Percentiles rank a stretch among this genome's conserved stretches.
Conservation (phyloP, 2,329 filamentous ascomycete genomes). For the Neofusicoccum ribis region DNA sequence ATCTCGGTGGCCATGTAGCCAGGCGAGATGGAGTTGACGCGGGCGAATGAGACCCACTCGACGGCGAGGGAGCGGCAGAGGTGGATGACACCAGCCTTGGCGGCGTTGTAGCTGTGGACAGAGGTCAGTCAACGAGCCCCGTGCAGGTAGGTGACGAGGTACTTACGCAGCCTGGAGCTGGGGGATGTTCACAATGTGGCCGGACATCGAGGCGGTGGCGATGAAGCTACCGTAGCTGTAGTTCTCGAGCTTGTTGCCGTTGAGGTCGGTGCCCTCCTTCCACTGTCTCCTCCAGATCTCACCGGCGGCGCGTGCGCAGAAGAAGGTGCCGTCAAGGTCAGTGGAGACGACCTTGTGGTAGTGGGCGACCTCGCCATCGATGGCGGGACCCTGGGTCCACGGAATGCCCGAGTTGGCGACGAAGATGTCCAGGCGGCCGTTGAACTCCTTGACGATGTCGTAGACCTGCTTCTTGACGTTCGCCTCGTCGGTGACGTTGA, state of each 20-base stretch:
- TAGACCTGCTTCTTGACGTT: slow-evolving; percentile 58
- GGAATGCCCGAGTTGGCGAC: slow-evolving; percentile 67
- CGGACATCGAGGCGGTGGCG: slow-evolving; percentile 74
- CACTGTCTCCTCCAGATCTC: slow-evolving; percentile 22
- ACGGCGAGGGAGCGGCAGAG: slow-evolving; percentile 64
- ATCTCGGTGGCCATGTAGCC: slow-evolving; percentile 69
- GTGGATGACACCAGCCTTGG: slow-evolving; percentile 68
- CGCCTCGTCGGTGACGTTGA: slow-evolving; percentile 58
- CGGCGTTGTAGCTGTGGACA: slow-evolving; percentile 38
- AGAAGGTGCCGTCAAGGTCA: slow-evolving; percentile 85
- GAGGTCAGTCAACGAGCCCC: neutral
- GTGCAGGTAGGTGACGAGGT: neutral
- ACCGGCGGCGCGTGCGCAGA: slow-evolving; percentile 86
- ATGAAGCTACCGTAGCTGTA: slow-evolving; percentile 56
- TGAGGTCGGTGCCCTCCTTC: slow-evolving; percentile 20
- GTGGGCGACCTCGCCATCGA: slow-evolving; percentile 70
- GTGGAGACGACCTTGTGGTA: slow-evolving; percentile 78
- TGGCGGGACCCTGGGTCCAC: slow-evolving; percentile 63
- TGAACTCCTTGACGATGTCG: slow-evolving; percentile 67
- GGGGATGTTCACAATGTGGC: slow-evolving; percentile 80
- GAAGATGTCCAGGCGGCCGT: slow-evolving; percentile 67
- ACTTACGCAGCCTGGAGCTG: slow-evolving; percentile 56
- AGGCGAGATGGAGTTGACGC: slow-evolving; percentile 67
- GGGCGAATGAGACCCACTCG: slow-evolving; percentile 69
- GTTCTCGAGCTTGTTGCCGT: slow-evolving; percentile 22